phyloP scores from a whole-genome alignment of 345 rosid species.

The Arabidopsis thaliana region TAIR10.1 NC_003070.9:19997501-19998000 shows the following conservation, averaged over 20 bases:
- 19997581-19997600: not conserved
- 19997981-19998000: slow-evolving; percentile 90
- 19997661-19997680: slow-evolving; percentile 98
- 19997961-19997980: slow-evolving; percentile 91
- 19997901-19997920: slow-evolving; percentile 97
- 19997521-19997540: slow-evolving; percentile 83
- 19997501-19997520: slow-evolving; percentile 75
- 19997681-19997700: slow-evolving; percentile 80
- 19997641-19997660: slow-evolving; percentile 87
- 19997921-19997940: slow-evolving; percentile 92
- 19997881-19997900: slow-evolving; percentile 89
- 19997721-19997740: slow-evolving; percentile 91
- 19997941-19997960: slow-evolving; percentile 83
- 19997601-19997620: slow-evolving; percentile 34
- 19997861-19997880: slow-evolving; percentile 90
- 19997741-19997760: slow-evolving; percentile 99
- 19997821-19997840: slow-evolving; percentile 54
- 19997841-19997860: slow-evolving; percentile 88
- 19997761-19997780: slow-evolving; percentile 34
- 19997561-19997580: not conserved
- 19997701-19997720: slow-evolving; percentile 97
- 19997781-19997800: slow-evolving; percentile 1
- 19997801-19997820: slow-evolving; percentile 5
- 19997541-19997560: slow-evolving; percentile 51
- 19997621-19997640: slow-evolving; percentile 85